Base-by-base conservation (phyloP, 1,139 yeast species). In the Taphrina pruni region DNA sequence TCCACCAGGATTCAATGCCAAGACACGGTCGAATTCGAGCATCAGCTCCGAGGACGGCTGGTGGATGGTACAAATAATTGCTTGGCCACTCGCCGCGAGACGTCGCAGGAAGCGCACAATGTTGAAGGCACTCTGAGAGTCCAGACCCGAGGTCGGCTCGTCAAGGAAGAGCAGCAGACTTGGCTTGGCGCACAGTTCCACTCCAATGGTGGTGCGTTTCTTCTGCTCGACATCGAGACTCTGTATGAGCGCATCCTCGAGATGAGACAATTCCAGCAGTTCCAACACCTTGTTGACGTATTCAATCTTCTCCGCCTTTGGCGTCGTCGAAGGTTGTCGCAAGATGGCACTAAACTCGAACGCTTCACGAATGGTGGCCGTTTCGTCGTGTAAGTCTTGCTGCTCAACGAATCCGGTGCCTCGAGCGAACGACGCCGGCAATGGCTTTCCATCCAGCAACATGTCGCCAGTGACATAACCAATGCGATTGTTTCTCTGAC, bases 131-230 rank as follows among this genome's bases (percentile, higher is more conserved):
- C 96, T 88, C 79, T 90, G 96, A 32, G 97, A 90, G 77, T 91
- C 97, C 74, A 91, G 82, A 75, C 97, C 97, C 6, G 97, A 90
- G 32, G 97, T 91, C 8, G 97, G 97, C 78, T 91, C 97, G 80
- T 91, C 97, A 75, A 91, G 83, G 79, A 91, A 91, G 69, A 90
- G 81, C 72, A 91, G 80, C 70, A 91, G 81, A 73, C 88, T 87
- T 6, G 97, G 97, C 77, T 88, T 90, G 43, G 97, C 96, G 60
- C 91, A 95, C 71, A 91, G 81, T 76, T 91, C 97, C 71, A 91
- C 95, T 73, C 96, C 93, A 76, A 89, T 87, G 32, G 96, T 88
- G 73, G 89, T 82, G 77, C 95, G 85, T 82, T 89, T 90, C 76
- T 96, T 85, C 79, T 89, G 96, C 78, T 89, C 96, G 73, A 89